Evolutionary conservation across 441 rosid genomes (phyloP).

Genomic region (Mallotus repandus): DNA sequence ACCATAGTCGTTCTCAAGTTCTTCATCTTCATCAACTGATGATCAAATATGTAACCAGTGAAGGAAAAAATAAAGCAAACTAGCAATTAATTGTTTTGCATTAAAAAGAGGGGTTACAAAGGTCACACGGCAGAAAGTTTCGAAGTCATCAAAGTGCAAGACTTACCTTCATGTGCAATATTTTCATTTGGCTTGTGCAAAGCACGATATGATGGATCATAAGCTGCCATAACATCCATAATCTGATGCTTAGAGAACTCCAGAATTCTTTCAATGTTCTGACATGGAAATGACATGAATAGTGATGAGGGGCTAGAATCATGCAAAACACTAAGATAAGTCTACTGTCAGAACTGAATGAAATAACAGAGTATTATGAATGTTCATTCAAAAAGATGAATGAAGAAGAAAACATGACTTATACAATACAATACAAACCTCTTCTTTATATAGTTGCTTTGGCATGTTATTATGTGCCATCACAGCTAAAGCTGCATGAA

Average conservation of each 20-base stretch:
- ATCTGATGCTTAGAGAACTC: constrained; percentile 95
- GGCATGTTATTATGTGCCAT: constrained; percentile 94
- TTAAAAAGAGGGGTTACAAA: neutral
- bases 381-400: constrained; percentile 16
- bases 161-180: constrained; percentile 72
- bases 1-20: constrained; percentile 65
- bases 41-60: constrained; percentile 2
- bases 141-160: constrained; percentile 18
- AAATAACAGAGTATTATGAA: neutral
- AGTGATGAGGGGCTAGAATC: constrained; percentile 13
- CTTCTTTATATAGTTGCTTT: constrained; percentile 93
- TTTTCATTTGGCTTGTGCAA: constrained; percentile 80
- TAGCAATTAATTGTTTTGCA: neutral
- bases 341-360: constrained; percentile 6
- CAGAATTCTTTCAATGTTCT: constrained; percentile 96
- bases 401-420: constrained; percentile 8
- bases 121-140: neutral
- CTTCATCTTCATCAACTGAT: constrained; percentile 89
- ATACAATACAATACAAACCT: constrained; percentile 49
- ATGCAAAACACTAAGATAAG: constrained; percentile 17
- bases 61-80: neutral
- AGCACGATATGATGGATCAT: constrained; percentile 87
- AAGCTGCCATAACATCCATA: constrained; percentile 83
- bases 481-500: constrained; percentile 88
- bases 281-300: constrained; percentile 26